Evolutionary conservation across 192 early-diverging fungal genomes (phyloP).

Genomic region (Coemansia sp.): DNA sequence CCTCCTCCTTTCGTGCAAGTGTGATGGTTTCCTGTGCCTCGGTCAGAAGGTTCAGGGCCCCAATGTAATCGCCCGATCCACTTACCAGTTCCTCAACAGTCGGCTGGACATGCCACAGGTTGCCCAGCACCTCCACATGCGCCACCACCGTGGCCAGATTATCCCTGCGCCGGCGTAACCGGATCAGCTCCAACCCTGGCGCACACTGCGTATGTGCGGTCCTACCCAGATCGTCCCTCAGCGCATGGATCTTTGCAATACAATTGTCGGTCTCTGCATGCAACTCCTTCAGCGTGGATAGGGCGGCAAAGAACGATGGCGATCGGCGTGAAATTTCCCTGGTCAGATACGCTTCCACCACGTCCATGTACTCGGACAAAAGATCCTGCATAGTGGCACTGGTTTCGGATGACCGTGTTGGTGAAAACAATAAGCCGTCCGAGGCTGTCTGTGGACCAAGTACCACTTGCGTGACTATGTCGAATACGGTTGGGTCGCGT

Average conservation of each 20-base stretch:
- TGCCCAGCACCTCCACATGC: constrained; percentile 70
- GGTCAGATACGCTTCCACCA: constrained; percentile 90
- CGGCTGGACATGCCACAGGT: constrained; percentile 75
- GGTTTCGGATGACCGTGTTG: constrained; percentile 55
- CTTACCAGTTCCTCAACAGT: constrained; percentile 84
- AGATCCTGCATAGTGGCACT: constrained; percentile 84
- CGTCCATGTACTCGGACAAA: constrained; percentile 87
- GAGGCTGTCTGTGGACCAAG: constrained; percentile 61
- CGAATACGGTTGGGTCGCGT: constrained; percentile 87
- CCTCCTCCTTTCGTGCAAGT: constrained; percentile 9
- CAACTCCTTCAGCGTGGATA: constrained; percentile 89
- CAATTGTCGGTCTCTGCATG: constrained; percentile 91
- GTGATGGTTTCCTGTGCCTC: constrained; percentile 66
- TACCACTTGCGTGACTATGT: constrained; percentile 68
- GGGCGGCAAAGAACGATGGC: constrained; percentile 93
- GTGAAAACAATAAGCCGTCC: constrained; percentile 47
- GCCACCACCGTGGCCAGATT: constrained; percentile 71
- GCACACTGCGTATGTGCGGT: constrained; percentile 66
- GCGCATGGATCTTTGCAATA: constrained; percentile 79
- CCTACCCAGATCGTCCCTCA: constrained; percentile 68
- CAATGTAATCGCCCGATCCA: constrained; percentile 80
- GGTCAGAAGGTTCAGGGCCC: constrained; percentile 85
- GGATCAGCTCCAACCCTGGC: constrained; percentile 82
- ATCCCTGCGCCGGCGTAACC: constrained; percentile 68
- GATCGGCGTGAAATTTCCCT: constrained; percentile 93